Conservation (phyloP, 179 eudicot genomes). For the Amaranthus tricolor region DNA sequence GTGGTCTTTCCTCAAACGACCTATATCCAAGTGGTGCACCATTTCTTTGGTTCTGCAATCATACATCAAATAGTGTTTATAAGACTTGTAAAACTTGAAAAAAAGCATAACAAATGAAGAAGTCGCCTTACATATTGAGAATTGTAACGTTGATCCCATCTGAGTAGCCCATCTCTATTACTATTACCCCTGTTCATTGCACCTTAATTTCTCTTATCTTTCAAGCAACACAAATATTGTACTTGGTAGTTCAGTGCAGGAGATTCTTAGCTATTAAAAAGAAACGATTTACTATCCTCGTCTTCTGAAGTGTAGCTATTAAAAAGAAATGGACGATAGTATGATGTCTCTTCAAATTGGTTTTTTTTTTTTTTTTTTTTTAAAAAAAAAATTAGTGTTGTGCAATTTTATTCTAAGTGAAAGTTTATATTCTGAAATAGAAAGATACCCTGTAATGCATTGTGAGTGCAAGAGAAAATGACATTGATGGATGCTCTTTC, state of each 20-base stretch:
- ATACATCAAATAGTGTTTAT: background rate
- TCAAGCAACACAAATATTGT: background rate
- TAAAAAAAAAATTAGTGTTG: background rate
- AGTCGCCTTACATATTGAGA: slow-evolving; percentile 20
- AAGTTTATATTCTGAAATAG: slow-evolving; percentile 13
- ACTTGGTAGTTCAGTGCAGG: slow-evolving; percentile 3
- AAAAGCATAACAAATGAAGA: background rate
- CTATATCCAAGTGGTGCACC: slow-evolving; percentile 9
- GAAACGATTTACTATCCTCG: no score
- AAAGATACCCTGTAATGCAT: slow-evolving; percentile 17
- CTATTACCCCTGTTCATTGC: slow-evolving; percentile 25
- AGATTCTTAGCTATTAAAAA: background rate
- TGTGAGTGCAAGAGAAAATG: slow-evolving; percentile 4
- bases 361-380: slow-evolving; percentile 1
- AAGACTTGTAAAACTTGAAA: background rate
- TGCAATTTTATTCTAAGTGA: slow-evolving; percentile 14
- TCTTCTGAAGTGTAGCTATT: no score
- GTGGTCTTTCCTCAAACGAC: slow-evolving; percentile 22
- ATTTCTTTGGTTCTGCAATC: slow-evolving; percentile 16
- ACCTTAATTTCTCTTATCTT: background rate
- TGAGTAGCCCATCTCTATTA: slow-evolving; percentile 11
- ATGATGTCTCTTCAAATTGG: background rate
- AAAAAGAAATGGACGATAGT: no score
- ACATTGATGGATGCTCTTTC: slow-evolving; percentile 13
- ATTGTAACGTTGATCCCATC: slow-evolving; percentile 14